Conservation (phyloP, 23 red algal species). For the Gracilaria vermiculophylla region DNA sequence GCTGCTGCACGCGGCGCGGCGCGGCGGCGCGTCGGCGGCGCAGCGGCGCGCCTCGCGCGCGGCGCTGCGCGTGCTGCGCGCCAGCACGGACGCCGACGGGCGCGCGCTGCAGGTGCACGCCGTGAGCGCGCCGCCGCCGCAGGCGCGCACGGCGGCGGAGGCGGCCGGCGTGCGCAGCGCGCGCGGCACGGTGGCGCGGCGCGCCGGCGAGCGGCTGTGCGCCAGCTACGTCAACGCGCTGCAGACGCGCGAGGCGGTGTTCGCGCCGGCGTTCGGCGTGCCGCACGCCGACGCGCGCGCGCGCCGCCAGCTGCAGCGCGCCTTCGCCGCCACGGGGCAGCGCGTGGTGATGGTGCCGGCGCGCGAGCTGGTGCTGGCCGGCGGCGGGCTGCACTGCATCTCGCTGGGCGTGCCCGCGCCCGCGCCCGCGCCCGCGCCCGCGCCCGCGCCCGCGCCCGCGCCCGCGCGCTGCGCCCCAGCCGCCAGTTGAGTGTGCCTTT, state of each 20-base stretch:
- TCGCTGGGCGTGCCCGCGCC: conserved; percentile 24
- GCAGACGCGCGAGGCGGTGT: conserved; percentile 51
- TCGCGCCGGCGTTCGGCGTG: conserved; percentile 65
- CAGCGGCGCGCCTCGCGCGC: too few species aligned
- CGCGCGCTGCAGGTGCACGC: conserved; percentile 34
- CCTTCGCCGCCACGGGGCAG: conserved; percentile 14
- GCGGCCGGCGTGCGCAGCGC: conserved; percentile 1
- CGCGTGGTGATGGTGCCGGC: conserved; percentile 51
- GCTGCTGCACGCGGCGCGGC: conserved; percentile 57
- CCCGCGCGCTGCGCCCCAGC: too few species aligned
- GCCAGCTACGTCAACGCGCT: conserved; percentile 79
- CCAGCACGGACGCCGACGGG: conserved; percentile 27
- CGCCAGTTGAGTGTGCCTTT: too few species aligned
- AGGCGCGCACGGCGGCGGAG: background rate
- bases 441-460: too few species aligned
- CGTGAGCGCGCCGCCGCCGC: background rate
- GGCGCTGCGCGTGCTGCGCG: too few species aligned
- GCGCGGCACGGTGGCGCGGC: conserved; percentile 12
- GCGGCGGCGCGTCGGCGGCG: too few species aligned
- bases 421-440: too few species aligned
- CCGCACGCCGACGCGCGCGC: conserved; percentile 20
- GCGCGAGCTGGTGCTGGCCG: conserved; percentile 82
- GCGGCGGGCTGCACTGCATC: conserved; percentile 80
- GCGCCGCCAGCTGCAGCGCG: conserved; percentile 8
- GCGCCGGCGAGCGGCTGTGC: conserved; percentile 53